phyloP scores from a whole-genome alignment of 2,329 filamentous ascomycete genomes.

The Neofusicoccum sp. region DNA sequence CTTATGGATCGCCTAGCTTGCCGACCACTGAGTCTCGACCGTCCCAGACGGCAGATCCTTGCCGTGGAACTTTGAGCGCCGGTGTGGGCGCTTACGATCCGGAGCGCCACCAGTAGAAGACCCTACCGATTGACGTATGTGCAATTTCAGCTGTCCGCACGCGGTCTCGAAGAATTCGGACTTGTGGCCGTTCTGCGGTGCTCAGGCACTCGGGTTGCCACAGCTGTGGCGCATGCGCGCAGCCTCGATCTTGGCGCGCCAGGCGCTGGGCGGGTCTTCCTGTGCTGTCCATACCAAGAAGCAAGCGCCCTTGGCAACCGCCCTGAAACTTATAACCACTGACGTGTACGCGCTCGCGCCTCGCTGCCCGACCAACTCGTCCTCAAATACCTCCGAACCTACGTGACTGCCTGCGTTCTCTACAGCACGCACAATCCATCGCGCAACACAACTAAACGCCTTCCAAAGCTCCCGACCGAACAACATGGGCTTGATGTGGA shows the following conservation, averaged over 20 bases:
- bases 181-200: too few relatives aligned
- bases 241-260: too few relatives aligned
- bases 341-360: not conserved
- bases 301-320: not conserved
- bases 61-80: not conserved
- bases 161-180: too few relatives aligned
- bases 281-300: too few relatives aligned
- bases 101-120: not conserved
- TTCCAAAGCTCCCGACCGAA: slow-evolving; percentile 18
- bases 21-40: slow-evolving; percentile 9
- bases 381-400: not conserved
- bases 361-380: not conserved
- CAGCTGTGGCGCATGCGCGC: not conserved
- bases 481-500: slow-evolving; percentile 49
- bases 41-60: not conserved
- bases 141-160: not conserved
- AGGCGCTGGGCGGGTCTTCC: too few relatives aligned
- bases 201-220: too few relatives aligned
- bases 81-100: slow-evolving; percentile 7
- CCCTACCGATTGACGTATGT: not conserved
- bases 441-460: not conserved
- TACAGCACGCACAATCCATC: not conserved
- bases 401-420: not conserved
- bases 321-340: slow-evolving; percentile 10
- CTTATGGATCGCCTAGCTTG: slow-evolving; percentile 1